Evolutionary conservation across 306 rosid genomes (phyloP).

Genomic region (Rosa rugosa): DNA sequence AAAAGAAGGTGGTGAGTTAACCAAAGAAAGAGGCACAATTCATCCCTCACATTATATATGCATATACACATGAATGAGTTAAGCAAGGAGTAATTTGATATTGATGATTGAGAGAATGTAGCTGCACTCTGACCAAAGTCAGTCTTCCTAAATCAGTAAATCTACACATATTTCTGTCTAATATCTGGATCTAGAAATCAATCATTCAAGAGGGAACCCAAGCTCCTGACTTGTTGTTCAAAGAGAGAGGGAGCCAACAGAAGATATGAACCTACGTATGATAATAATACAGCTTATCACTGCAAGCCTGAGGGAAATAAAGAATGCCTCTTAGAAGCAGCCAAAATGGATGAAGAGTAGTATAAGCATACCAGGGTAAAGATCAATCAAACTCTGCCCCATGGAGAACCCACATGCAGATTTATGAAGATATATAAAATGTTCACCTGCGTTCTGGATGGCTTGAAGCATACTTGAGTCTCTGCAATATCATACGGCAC

Average conservation of each 20-base stretch:
- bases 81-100: slow-evolving; percentile 6
- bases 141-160: not conserved
- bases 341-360: not conserved
- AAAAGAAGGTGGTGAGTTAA: not conserved
- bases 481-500: slow-evolving; percentile 86
- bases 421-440: slow-evolving; percentile 22
- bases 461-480: slow-evolving; percentile 76
- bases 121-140: not conserved
- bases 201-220: not conserved
- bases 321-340: not conserved
- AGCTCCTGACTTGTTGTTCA: not conserved
- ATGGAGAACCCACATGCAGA: not conserved
- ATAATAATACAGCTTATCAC: not conserved
- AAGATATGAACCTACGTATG: not conserved
- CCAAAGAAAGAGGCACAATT: not conserved
- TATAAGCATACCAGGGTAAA: not conserved
- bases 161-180: not conserved
- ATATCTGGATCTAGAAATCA: not conserved
- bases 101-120: not conserved
- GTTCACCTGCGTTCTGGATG: slow-evolving; percentile 75
- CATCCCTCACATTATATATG: not conserved
- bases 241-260: not conserved
- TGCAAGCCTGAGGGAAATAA: not conserved
- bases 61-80: not conserved
- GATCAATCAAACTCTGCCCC: not conserved